Percentiles rank a stretch among this genome's conserved stretches.
phyloP scores from a whole-genome alignment of 495 filamentous ascomycete species.

The Acidiella bohemica region DNA sequence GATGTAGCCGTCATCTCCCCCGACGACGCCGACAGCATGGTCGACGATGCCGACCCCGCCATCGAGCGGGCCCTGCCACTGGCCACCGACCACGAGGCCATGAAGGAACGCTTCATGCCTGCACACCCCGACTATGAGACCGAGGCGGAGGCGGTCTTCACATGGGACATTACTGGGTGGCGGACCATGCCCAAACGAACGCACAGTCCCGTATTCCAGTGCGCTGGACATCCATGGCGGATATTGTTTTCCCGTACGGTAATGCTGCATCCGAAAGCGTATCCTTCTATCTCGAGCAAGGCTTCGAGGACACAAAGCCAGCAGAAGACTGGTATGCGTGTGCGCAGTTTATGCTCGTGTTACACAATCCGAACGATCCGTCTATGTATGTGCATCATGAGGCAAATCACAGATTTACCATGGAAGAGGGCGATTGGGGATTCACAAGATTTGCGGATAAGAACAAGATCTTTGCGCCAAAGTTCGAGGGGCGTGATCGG shows the following conservation, averaged over 20 bases:
- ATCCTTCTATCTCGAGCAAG: constrained; percentile 95
- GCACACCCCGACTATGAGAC: constrained; percentile 63
- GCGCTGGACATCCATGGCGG: constrained; percentile 82
- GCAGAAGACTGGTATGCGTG: constrained; percentile 92
- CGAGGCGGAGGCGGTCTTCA: constrained; percentile 52
- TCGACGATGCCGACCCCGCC: constrained; percentile 34
- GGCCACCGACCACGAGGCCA: constrained; percentile 75
- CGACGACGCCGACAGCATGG: constrained; percentile 36
- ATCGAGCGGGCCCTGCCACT: constrained; percentile 20
- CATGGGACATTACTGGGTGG: constrained; percentile 83
- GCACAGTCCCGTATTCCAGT: constrained; percentile 77
- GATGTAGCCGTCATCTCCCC: constrained; percentile 76
- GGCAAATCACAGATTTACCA: constrained; percentile 81
- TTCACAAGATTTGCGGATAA: constrained; percentile 88
- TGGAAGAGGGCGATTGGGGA: constrained; percentile 96
- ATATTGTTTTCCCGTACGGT: constrained; percentile 90
- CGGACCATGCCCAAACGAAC: constrained; percentile 55
- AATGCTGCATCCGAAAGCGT: constrained; percentile 74
- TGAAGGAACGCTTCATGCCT: constrained; percentile 63
- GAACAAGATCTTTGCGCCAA: constrained; percentile 59
- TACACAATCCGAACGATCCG: constrained; percentile 88
- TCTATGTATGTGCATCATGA: constrained; percentile 55
- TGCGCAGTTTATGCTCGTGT: constrained; percentile 83
- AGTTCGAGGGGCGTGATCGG: constrained; percentile 49
- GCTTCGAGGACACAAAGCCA: constrained; percentile 50